A percentile compares a stretch with the other conserved stretches of the same genome.
Conservation (phyloP, 2,329 filamentous ascomycete genomes). For the Neopestalotiopsis sp. region DNA sequence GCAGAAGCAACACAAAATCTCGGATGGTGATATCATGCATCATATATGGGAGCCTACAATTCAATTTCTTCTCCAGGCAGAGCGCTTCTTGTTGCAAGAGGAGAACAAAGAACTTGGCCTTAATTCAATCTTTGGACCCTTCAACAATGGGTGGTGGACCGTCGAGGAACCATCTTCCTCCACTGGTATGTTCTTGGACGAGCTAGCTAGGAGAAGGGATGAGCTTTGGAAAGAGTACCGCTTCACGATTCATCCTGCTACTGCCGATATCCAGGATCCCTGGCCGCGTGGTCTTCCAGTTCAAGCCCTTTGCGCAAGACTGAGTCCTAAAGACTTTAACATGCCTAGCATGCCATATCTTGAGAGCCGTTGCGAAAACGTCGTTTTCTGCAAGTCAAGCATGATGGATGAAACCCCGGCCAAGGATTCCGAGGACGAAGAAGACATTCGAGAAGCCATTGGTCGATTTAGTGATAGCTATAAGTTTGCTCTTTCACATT, state of each 20-base stretch:
- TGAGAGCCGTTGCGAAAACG: constrained; percentile 24
- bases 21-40: constrained; percentile 18
- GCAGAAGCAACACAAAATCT: neutral
- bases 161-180: neutral
- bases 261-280: constrained; percentile 15
- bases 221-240: constrained; percentile 25
- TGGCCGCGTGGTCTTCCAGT: constrained; percentile 29
- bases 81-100: constrained; percentile 25
- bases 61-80: constrained; percentile 31
- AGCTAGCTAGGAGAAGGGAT: constrained; percentile 27
- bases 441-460: constrained; percentile 24
- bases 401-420: constrained; percentile 20
- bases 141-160: neutral
- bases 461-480: constrained; percentile 29
- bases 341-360: constrained; percentile 26
- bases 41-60: constrained; percentile 40
- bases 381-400: constrained; percentile 26
- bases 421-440: constrained; percentile 7
- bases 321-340: neutral
- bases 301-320: constrained; percentile 16
- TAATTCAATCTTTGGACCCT: neutral
- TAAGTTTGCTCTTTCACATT: constrained; percentile 26
- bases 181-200: constrained; percentile 26
- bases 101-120: constrained; percentile 15
- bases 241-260: constrained; percentile 14